phyloP scores from a whole-genome alignment of 148 eudicot genomes.

The Euryodendron excelsum region DNA sequence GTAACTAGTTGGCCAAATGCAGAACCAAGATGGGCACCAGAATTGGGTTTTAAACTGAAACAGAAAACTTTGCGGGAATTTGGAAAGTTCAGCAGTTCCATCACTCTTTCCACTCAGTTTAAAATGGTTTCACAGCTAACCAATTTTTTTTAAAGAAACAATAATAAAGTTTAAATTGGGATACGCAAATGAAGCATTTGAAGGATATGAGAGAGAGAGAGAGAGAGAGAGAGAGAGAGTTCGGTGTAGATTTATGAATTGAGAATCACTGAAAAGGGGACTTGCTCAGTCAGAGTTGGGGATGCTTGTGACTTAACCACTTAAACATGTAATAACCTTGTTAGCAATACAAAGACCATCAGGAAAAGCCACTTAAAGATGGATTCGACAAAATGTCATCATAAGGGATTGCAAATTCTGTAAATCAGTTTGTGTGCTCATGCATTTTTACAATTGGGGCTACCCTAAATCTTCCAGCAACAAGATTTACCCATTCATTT shows the following conservation, averaged over 20 bases:
- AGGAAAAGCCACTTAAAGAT: not conserved
- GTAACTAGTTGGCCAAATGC: not conserved
- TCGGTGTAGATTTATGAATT: not conserved
- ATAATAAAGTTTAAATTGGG: not conserved
- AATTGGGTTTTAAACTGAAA: not conserved
- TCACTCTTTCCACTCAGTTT: not conserved
- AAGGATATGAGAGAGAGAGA: not conserved
- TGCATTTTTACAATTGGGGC: not conserved
- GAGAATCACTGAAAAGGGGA: not conserved
- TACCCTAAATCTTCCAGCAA: not conserved
- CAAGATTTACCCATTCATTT: not conserved
- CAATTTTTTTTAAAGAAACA: not conserved
- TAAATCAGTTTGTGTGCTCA: not conserved
- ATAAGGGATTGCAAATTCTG: not conserved
- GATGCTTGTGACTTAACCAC: not conserved
- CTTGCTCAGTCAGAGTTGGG: not conserved
- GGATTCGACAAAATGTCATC: not conserved
- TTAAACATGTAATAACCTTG: slow-evolving; percentile 8
- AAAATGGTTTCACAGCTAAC: not conserved
- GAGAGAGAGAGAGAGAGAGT: too few relatives aligned
- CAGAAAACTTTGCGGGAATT: not conserved
- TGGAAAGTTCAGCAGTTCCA: not conserved
- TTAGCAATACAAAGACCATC: not conserved
- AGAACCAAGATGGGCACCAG: not conserved
- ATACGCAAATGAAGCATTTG: not conserved